Evolutionary conservation across 208 protist species (phyloP), one percentile per base, ranked within the genome.

Genomic region (Crithidia acanthocephali): DNA sequence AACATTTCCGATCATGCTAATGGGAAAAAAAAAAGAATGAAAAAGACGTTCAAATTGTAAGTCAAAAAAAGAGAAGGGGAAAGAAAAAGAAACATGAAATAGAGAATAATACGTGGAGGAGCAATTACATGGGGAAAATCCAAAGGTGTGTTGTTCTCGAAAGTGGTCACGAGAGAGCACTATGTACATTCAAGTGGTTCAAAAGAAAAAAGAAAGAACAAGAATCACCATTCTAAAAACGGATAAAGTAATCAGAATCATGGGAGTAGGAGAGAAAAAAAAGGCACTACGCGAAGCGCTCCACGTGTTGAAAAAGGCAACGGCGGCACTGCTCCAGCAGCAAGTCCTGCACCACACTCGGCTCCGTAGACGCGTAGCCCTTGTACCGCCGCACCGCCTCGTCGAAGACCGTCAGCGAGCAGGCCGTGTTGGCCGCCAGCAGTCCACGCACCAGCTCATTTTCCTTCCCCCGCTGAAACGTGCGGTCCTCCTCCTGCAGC

Each of bases 401-500:
- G 62, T 95, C 90, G 70, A 91, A 84, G 52, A 75, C 64, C 57
- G 79, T 83, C 25, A 95, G 68, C 8, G 86, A 87, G 62, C 80
- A 83, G n/a, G 83, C 50, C 55, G 84, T 82, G 61, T 83, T 90
- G 0, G 87, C 86, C 10, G 65, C 57, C 57, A 95, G 76, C 20
- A 93, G 23, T 1, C 47, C 42, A 23, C 80, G 80, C 42, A 93
- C 75, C 11, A 95, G 75, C 55, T 71, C 58, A 55, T 90, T 79
- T 67, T 93, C 86, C 73, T 92, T 95, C 1, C 90, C 90, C n/a
- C 81, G 81, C 64, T 93, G 86, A 15, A 90, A 83, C 28, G 79
- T 63, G 32, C 56, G 72, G 51, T 95, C 90, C 55, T 88, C 81
- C 51, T 86, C 81, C 73, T 95, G 90, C 32, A 90, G 71, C 23